Evolutionary conservation across 345 rosid genomes (phyloP).

Genomic region (Turritis glabra): DNA sequence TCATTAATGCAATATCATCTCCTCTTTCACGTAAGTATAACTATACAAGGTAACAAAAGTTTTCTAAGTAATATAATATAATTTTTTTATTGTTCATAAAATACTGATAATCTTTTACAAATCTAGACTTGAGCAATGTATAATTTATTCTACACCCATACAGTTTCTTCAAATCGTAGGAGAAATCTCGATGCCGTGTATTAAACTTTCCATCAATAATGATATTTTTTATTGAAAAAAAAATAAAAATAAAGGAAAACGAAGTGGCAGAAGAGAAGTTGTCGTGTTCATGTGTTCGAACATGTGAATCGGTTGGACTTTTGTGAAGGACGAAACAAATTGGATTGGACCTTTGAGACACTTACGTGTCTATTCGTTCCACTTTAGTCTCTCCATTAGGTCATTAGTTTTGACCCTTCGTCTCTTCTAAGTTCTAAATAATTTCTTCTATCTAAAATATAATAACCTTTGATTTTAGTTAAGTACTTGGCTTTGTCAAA

Average conservation of each 20-base stretch:
- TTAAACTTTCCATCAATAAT: not conserved
- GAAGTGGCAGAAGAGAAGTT: not conserved
- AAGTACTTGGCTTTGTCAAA: not conserved
- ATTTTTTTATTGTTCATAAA: too few relatives aligned
- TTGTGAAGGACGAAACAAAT: constrained; percentile 22
- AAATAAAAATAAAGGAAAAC: not conserved
- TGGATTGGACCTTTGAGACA: constrained; percentile 6
- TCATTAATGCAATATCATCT: not conserved
- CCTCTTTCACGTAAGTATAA: too few relatives aligned
- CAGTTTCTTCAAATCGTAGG: not conserved
- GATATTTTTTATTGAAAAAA: not conserved
- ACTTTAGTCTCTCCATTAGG: constrained; percentile 3
- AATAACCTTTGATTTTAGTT: not conserved
- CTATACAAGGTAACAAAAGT: too few relatives aligned
- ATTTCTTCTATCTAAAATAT: not conserved
- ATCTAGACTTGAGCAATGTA: not conserved
- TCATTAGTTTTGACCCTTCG: constrained; percentile 17
- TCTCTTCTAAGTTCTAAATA: constrained; percentile 5
- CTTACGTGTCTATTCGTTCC: constrained; percentile 14
- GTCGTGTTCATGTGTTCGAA: constrained; percentile 24
- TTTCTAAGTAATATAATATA: too few relatives aligned
- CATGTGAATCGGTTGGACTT: constrained; percentile 22
- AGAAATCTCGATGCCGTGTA: not conserved
- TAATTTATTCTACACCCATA: not conserved
- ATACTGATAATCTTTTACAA: too few relatives aligned